Base-by-base conservation (phyloP, 1,139 yeast species). In the Magnusiomyces fungicola region DNA sequence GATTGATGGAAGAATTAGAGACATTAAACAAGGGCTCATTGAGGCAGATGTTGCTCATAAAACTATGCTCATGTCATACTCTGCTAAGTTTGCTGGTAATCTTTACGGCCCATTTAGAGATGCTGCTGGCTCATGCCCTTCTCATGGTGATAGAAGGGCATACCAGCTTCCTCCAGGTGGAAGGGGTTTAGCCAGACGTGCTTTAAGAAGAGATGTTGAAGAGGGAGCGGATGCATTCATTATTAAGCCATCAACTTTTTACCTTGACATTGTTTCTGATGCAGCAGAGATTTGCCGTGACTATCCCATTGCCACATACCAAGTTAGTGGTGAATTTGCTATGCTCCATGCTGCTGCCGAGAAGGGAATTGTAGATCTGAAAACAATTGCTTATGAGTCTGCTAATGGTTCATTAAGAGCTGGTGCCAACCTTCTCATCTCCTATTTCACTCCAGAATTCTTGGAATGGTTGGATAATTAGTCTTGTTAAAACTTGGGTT, bases 311-410 rank as follows among this genome's bases (percentile, higher is more conserved):
- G 89, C 96, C 64, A 94, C 95, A 24, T 92, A 92, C 68, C 98
- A 94, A 66, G 99, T 92, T 30, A 81, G 94, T 67, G 99, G 99
- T 45, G 99, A 92, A 69, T 92, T 80, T 64, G 97, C 98, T 46
- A 92, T 94, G 98, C 71, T 92, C 56, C 96, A 90, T 65, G 98
- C 98, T 9, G 98, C 97, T 47, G 97, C 97, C 29, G 97, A 90
- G 61, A 90, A 90, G 74, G 96, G 95, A 24, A 78, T 90, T 50
- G 87, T 83, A 53, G 97, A 92, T 65, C 75, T 94, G 67, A 84
- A 88, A 67, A 75, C 80, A 7, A 84, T 92, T 69, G 98, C 97
- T 0, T 86, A 85, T 62, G 99, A 92, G 69, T 74, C 95, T 48
- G 96, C 92, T 59, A 76, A 86, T 57, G 97, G 98, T 1, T 82